Conservation (phyloP, 2,329 filamentous ascomycete genomes). For the Aspergillus floridensis region DNA sequence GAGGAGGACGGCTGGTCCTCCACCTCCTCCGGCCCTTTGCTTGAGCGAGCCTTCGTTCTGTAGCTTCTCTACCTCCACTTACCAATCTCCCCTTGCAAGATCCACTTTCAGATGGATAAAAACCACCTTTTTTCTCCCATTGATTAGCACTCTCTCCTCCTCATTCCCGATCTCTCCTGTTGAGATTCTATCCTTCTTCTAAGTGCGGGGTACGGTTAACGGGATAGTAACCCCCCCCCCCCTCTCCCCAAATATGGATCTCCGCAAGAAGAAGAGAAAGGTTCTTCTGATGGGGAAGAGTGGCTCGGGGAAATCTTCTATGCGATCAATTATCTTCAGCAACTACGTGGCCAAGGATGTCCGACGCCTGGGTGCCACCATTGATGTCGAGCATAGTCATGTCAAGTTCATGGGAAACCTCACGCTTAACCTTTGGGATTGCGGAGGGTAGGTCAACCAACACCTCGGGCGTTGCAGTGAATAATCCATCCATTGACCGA, state of each 20-base stretch:
- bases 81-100: background rate
- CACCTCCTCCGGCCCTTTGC: slow-evolving; percentile 1
- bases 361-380: slow-evolving; percentile 85
- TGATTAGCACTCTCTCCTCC: background rate
- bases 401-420: slow-evolving; percentile 98
- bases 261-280: slow-evolving; percentile 73
- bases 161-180: background rate
- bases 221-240: background rate
- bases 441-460: slow-evolving; percentile 66
- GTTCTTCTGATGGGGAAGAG: slow-evolving; percentile 91
- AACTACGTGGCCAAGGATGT: slow-evolving; percentile 98
- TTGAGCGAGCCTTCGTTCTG: background rate
- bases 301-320: slow-evolving; percentile 95
- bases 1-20: background rate
- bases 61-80: background rate
- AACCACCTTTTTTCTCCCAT: background rate
- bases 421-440: slow-evolving; percentile 97
- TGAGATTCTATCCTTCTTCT: background rate
- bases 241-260: slow-evolving; percentile 36
- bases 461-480: background rate
- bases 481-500: background rate
- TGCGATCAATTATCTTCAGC: slow-evolving; percentile 98
- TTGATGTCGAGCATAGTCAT: slow-evolving; percentile 97
- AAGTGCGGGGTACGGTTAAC: slow-evolving; percentile 17
- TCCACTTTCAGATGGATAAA: background rate